These are phyloP conservation scores for Leccinellum rugosiceps DNA, from an alignment of 768 basidiomycete species.

Conservation along the genomic window DNA sequence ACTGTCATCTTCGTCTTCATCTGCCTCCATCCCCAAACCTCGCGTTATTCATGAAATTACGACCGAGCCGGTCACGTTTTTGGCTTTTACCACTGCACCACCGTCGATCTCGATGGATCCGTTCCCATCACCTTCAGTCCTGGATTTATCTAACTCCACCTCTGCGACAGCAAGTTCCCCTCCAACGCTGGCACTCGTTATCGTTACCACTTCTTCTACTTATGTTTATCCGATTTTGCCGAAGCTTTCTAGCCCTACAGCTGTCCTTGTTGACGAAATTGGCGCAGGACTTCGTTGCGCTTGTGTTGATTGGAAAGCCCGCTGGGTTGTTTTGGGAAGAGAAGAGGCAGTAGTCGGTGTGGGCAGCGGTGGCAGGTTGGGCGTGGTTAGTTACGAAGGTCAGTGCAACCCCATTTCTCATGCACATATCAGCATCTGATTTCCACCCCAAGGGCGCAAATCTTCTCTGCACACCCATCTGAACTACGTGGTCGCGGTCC, in stretches of 20 bases:
- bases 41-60: conserved; percentile 80
- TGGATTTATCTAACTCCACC: conserved; percentile 15
- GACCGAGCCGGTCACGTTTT: conserved; percentile 87
- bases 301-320: conserved; percentile 68
- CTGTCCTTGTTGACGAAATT: conserved; percentile 78
- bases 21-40: conserved; percentile 82
- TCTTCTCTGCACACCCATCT: conserved; percentile 69
- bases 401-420: neutral
- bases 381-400: conserved; percentile 94
- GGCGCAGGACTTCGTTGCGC: conserved; percentile 85
- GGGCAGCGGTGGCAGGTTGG: conserved; percentile 74
- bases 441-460: conserved; percentile 41
- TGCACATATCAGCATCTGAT: neutral
- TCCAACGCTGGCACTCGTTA: conserved; percentile 64
- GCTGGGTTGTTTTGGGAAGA: conserved; percentile 78
- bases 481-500: conserved; percentile 89
- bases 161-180: conserved; percentile 21
- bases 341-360: conserved; percentile 93
- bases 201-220: conserved; percentile 85
- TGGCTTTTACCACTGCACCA: conserved; percentile 66
- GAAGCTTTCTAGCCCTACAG: conserved; percentile 60
- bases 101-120: conserved; percentile 24
- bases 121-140: conserved; percentile 9
- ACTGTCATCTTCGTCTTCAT: conserved; percentile 58
- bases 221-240: conserved; percentile 74